Percentiles rank a stretch among this genome's conserved stretches.
Conservation (phyloP, 176 grass and related monocot genomes). For the Triticum urartu region DNA sequence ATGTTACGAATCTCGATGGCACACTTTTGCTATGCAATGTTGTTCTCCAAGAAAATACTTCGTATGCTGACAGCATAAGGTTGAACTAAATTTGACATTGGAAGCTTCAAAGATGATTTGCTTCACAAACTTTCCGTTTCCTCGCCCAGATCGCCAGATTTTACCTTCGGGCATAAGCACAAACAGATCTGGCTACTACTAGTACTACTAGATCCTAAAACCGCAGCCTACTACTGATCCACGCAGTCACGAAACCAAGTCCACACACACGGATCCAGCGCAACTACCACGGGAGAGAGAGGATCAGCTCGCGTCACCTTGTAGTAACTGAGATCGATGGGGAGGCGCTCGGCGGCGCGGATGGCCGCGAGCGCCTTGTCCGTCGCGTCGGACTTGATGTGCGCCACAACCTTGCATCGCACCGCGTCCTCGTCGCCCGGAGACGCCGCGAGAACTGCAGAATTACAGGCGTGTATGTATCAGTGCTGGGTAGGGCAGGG, state of each 20-base stretch:
- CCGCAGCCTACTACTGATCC: neutral
- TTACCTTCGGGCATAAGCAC: neutral
- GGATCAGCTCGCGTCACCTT: conserved; percentile 36
- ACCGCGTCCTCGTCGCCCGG: conserved; percentile 89
- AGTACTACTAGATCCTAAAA: conserved; percentile 4
- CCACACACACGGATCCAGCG: neutral
- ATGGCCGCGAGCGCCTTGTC: conserved; percentile 75
- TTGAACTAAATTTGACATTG: neutral
- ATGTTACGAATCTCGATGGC: neutral
- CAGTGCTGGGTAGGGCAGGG: conserved; percentile 16
- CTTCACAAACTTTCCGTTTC: neutral
- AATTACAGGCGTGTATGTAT: neutral
- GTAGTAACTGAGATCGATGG: conserved; percentile 73
- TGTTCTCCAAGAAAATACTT: neutral
- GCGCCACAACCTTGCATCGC: conserved; percentile 86
- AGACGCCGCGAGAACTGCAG: conserved; percentile 62
- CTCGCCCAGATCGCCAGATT: neutral
- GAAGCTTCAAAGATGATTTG: neutral
- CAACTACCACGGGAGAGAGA: neutral
- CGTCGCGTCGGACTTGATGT: conserved; percentile 74
- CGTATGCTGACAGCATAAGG: neutral
- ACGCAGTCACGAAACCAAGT: neutral
- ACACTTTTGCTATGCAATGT: neutral
- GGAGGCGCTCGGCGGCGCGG: conserved; percentile 56
- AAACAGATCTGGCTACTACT: conserved; percentile 13